These are phyloP conservation scores for Populus simonii DNA, from an alignment of 345 rosid species.

Conservation along the genomic window DNA sequence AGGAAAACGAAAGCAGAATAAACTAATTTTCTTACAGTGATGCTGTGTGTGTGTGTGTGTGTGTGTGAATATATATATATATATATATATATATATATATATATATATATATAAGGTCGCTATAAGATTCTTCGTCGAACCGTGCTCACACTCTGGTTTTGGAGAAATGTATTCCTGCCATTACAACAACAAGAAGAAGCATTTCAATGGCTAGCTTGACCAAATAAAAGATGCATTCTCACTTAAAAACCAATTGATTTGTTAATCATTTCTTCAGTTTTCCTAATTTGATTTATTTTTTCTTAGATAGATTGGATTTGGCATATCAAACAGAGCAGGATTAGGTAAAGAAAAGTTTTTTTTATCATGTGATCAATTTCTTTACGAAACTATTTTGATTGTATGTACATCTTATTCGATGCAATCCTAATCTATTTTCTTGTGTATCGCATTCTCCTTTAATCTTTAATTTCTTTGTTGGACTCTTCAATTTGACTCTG, in stretches of 20 bases:
- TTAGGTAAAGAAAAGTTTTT: background rate
- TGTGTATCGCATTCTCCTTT: too few relatives aligned
- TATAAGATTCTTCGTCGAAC: background rate
- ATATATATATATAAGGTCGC: background rate
- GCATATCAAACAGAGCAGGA: too few relatives aligned
- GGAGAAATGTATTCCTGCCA: background rate
- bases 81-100: background rate
- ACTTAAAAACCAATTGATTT: background rate
- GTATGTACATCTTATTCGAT: too few relatives aligned
- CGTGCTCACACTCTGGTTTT: background rate
- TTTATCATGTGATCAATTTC: background rate
- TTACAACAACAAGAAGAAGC: background rate
- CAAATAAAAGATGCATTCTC: background rate
- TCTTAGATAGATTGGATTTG: background rate
- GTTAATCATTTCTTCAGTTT: background rate
- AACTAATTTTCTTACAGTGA: background rate
- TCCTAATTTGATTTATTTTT: background rate
- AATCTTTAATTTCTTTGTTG: too few relatives aligned
- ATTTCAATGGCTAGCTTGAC: background rate
- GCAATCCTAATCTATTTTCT: too few relatives aligned
- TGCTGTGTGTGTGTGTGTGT: too few relatives aligned
- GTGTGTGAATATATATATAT: background rate
- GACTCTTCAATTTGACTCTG: too few relatives aligned
- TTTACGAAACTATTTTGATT: too few relatives aligned
- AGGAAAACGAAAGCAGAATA: background rate